Evolutionary conservation across 176 grass and related monocot genomes (phyloP).

Genomic region (Eremochloa ophiuroides): DNA sequence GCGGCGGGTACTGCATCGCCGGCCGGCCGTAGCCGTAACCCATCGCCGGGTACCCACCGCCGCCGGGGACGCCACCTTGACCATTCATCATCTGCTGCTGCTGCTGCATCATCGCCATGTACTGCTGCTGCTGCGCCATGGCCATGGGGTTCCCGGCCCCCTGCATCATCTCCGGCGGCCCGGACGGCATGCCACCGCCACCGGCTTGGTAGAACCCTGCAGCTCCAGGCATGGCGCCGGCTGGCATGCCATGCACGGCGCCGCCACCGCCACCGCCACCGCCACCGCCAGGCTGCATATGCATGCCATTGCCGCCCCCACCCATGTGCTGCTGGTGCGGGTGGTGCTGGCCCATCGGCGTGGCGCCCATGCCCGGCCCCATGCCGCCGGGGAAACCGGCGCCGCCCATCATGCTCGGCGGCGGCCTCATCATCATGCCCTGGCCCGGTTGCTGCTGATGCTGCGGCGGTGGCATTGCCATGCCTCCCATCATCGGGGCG

Average conservation of each 20-base stretch:
- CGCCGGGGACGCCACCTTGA: constrained; percentile 11
- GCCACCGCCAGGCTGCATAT: constrained; percentile 9
- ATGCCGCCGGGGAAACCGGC: constrained; percentile 33
- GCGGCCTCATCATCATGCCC: constrained; percentile 33
- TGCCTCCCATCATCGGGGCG: too few relatives aligned
- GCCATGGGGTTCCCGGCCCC: constrained; percentile 36
- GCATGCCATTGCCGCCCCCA: constrained; percentile 12
- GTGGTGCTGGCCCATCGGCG: constrained; percentile 51
- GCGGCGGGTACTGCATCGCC: constrained; percentile 35
- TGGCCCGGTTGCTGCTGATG: constrained; percentile 20
- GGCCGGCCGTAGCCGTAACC: constrained; percentile 62
- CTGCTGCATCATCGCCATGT: constrained; percentile 38
- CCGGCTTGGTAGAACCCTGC: constrained; percentile 20
- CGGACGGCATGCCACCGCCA: constrained; percentile 24
- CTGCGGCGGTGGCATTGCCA: too few relatives aligned
- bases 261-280: too few relatives aligned
- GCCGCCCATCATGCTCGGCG: constrained; percentile 41
- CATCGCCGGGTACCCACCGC: constrained; percentile 50
- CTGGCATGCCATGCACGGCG: constrained; percentile 34
- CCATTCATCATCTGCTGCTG: constrained; percentile 56
- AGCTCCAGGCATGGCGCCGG: constrained; percentile 16
- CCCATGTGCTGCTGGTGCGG: background rate
- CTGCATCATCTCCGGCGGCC: constrained; percentile 53
- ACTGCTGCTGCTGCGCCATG: constrained; percentile 45
- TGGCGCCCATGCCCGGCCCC: constrained; percentile 29